Base-by-base conservation (phyloP, 2,329 filamentous ascomycete species). In the Fusarium hostae region DNA sequence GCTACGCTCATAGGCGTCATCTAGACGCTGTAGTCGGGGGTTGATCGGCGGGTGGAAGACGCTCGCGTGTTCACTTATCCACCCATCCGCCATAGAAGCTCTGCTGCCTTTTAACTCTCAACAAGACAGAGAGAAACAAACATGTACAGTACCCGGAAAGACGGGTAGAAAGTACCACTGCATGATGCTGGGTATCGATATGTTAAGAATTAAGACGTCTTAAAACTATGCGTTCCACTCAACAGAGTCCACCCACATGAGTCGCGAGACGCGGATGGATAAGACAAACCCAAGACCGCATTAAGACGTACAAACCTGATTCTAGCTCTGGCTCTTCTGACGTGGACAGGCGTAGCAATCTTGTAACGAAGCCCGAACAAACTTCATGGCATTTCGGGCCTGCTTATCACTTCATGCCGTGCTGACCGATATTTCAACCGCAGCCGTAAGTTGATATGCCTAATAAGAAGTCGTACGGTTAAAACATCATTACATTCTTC, bases 1-100 rank as follows among this genome's bases (percentile, higher is more conserved):
- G 59, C 69, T 70, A 72, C 69, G 51, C 52, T 72, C 61, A 65
- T 70, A 54, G 69, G 69, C 70, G 70, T 72, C 70, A 72, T 71
- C 64, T 57, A 65, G 67, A 64, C 69, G 55, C 66, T 59, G 48
- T 55, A 59, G 65, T 72, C 57, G 70, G 70, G 69, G 65, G 20
- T 63, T 59, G 70, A 72, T 72, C 69, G 70, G 69, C 70, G 70
- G 37, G 70, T 54, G 69, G 62, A 65, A 37, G 55, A 57, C 59
- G 54, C 69, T 72, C 70, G 70, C 70, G 70, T 73, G 70, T 72
- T 66, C 69, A 68, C 32, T 63, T 63, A 40, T 70, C 65, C 61
- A 67, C 55, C 54, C 70, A 73, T 54, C 68, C 51, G 40, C 57
- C 51, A 63, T 62, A 54, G 22, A 34, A 44, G 55, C 66, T 70